Conservation (phyloP, 139 green algal genomes). For the Mychonastes homosphaera region DNA sequence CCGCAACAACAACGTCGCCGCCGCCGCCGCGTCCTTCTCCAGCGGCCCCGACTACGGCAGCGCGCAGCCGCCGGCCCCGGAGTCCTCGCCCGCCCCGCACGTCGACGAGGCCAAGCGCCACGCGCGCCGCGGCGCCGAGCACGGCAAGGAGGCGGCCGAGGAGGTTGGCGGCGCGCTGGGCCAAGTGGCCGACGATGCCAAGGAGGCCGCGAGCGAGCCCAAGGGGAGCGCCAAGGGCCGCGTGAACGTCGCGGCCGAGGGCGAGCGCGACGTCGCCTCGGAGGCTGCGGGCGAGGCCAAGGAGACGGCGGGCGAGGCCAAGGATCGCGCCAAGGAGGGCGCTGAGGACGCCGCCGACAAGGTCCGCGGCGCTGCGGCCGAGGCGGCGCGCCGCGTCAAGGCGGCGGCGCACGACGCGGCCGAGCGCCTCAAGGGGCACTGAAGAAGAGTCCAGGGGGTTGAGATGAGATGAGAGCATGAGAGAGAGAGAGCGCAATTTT, state of each 20-base stretch:
- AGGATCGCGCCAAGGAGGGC: conserved; percentile 15
- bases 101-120: not conserved
- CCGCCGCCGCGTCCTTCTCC: not conserved
- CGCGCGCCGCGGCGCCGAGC: not conserved
- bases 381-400: no score
- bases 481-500: no score
- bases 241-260: not conserved
- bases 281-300: conserved; percentile 6
- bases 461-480: no score
- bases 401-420: no score
- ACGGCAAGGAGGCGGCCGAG: no score
- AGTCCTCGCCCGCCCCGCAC: not conserved
- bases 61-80: not conserved
- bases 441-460: no score
- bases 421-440: no score
- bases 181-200: conserved; percentile 9
- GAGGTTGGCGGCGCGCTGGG: no score
- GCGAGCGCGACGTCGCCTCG: conserved; percentile 1
- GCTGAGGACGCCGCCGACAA: conserved; percentile 11
- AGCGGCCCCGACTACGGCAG: not conserved
- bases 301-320: conserved; percentile 1
- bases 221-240: conserved; percentile 1
- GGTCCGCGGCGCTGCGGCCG: conserved; percentile 1
- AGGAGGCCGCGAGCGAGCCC: conserved; percentile 4
- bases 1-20: not conserved